Evolutionary conservation across 2,329 filamentous ascomycete genomes (phyloP), one percentile per base, ranked within the genome.

Genomic region (Clarireedia paspali): DNA sequence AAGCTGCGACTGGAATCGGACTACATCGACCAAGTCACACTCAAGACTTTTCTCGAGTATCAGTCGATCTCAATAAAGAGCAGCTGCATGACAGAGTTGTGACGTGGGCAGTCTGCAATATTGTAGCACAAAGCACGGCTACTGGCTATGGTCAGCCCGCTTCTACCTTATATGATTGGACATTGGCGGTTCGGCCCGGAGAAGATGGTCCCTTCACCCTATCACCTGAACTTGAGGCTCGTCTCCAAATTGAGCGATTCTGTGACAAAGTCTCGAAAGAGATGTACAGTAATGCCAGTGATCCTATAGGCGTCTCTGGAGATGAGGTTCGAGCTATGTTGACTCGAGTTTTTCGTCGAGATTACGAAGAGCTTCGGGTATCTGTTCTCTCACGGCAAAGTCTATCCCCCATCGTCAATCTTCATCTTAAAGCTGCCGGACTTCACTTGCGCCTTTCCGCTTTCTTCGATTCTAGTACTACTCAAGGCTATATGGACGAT

Each of bases 21-120:
- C 76, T 94, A 53, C 88, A 94, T 66, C 81, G 88, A 48, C 89
- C 88, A 12, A 89, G 86, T 54, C 85, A 91, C 68, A 88, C 88
- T 46, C 87, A 91, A 68, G 89, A 92, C 69, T 94, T 92, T 69
- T 90, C 87, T 1, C 77, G 88, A 50, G 85, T 88, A 27, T 85
- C 83, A 2, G 77, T 89, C 34, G 85, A 91, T 62, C 75, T 92
- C 40, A 87, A 88, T 63, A 86, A 86, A 64, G 88, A 91, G 67
- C 88, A 91, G 64, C 80, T 91, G 57, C 82, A 87, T 62, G 88
- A 94, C 66, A 80, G 89, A 39, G 82, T 91, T 45, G 83, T 83
- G 50, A 92, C 88, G 1, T 94, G 88, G 88, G 88, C 88, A 1
- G 86, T 89, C 4, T 90, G 88, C 74, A 94, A 94, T 67, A 87